These are phyloP conservation scores for Tricholomella constricta DNA, from an alignment of 768 basidiomycete genomes.

Conservation along the genomic window DNA sequence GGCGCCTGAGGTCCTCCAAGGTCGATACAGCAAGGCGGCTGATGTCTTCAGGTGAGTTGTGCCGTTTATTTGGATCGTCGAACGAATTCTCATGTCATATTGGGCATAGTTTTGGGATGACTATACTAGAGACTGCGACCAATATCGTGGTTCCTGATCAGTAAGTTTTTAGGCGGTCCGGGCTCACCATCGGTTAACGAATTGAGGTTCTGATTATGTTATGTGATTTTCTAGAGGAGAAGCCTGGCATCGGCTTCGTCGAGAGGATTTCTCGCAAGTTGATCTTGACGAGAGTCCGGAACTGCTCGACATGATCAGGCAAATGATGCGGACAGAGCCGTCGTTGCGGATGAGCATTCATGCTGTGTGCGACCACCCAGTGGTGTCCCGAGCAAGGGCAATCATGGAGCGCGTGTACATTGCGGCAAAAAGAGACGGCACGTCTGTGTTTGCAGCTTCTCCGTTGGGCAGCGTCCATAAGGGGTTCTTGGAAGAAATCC, in stretches of 20 bases:
- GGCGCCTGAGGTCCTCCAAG: conserved; percentile 93
- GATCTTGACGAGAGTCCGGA: conserved; percentile 67
- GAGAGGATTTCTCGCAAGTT: conserved; percentile 89
- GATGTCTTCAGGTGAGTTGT: conserved; percentile 91
- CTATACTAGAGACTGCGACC: conserved; percentile 90
- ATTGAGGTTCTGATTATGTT: conserved; percentile 29
- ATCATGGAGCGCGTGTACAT: conserved; percentile 59
- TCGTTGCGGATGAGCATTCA: conserved; percentile 55
- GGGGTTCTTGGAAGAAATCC: conserved; percentile 68
- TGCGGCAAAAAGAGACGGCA: conserved; percentile 35
- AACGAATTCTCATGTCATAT: conserved; percentile 41
- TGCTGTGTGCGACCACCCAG: conserved; percentile 59
- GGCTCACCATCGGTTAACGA: conserved; percentile 15
- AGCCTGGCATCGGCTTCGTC: conserved; percentile 90
- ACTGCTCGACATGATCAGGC: conserved; percentile 65
- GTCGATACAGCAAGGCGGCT: conserved; percentile 88
- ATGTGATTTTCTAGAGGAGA: conserved; percentile 64
- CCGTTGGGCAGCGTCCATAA: conserved; percentile 60
- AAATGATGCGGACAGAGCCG: conserved; percentile 80
- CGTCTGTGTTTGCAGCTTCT: conserved; percentile 55
- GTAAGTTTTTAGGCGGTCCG: conserved; percentile 51
- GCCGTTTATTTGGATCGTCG: conserved; percentile 33
- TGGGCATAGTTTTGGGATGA: conserved; percentile 82
- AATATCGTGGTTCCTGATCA: conserved; percentile 98
- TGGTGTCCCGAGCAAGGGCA: conserved; percentile 62